Evolutionary conservation across 2,329 filamentous ascomycete species (phyloP).

Genomic region (Ophiostoma montium): DNA sequence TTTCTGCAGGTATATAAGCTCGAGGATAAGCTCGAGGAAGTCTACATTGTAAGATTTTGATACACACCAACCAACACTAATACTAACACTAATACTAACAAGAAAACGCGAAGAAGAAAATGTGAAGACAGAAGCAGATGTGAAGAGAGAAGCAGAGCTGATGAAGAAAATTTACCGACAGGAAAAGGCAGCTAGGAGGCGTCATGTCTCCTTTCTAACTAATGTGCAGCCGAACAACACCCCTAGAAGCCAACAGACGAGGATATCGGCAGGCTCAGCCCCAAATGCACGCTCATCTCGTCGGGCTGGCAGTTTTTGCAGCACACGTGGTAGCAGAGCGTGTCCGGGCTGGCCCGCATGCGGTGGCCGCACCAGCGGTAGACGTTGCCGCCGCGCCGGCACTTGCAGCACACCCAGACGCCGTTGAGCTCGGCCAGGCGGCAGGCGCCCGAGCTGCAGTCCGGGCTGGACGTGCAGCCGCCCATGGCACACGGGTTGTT

Average conservation of each 20-base stretch:
- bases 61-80: too few relatives aligned
- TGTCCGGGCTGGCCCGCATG: slow-evolving; percentile 32
- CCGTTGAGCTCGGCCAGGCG: slow-evolving; percentile 34
- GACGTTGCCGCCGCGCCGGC: slow-evolving; percentile 30
- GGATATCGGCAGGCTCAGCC: neutral
- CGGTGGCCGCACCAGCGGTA: slow-evolving; percentile 31
- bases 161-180: too few relatives aligned
- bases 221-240: too few relatives aligned
- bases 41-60: too few relatives aligned
- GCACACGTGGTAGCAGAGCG: slow-evolving; percentile 37
- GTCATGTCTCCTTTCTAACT: too few relatives aligned
- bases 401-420: slow-evolving; percentile 36
- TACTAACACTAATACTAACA: too few relatives aligned
- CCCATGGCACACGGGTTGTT: slow-evolving; percentile 30
- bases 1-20: too few relatives aligned
- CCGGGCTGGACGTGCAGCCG: slow-evolving; percentile 29
- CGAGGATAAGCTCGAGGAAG: too few relatives aligned
- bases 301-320: slow-evolving; percentile 30
- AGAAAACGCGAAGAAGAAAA: too few relatives aligned
- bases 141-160: too few relatives aligned
- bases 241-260: neutral
- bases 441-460: slow-evolving; percentile 34
- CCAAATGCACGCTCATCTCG: neutral
- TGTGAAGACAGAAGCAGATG: too few relatives aligned
- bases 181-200: too few relatives aligned